Percentiles rank a stretch among this genome's conserved stretches.
These are phyloP conservation scores for Exsudoporus floridanus DNA, from an alignment of 1,284 basidiomycete genomes.

Conservation along the genomic window DNA sequence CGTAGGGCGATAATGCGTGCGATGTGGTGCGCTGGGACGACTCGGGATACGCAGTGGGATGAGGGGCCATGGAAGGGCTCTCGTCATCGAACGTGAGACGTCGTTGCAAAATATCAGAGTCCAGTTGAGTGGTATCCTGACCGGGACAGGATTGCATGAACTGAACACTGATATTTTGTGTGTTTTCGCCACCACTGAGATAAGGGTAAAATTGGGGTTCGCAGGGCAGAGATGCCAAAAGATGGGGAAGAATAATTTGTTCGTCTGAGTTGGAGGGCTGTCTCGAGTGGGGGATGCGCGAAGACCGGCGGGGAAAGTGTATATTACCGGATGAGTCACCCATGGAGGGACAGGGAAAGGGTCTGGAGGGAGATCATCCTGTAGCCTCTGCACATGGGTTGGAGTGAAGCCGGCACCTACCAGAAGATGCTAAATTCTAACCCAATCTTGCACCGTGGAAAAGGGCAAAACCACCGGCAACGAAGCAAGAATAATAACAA, in stretches of 20 bases:
- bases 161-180: slow-evolving; percentile 35
- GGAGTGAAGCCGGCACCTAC: slow-evolving; percentile 23
- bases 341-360: slow-evolving; percentile 16
- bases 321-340: slow-evolving; percentile 18
- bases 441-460: slow-evolving; percentile 34
- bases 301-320: slow-evolving; percentile 15
- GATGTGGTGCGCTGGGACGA: slow-evolving; percentile 36
- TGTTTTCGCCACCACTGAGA: slow-evolving; percentile 10
- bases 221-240: slow-evolving; percentile 17
- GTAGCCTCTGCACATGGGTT: slow-evolving; percentile 10
- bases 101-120: slow-evolving; percentile 30
- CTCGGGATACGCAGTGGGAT: slow-evolving; percentile 29
- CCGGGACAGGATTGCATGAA: slow-evolving; percentile 29
- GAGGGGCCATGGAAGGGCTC: not conserved
- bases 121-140: slow-evolving; percentile 27
- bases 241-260: slow-evolving; percentile 19
- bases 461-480: slow-evolving; percentile 19
- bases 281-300: slow-evolving; percentile 13
- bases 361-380: slow-evolving; percentile 26
- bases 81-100: slow-evolving; percentile 11
- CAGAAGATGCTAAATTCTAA: slow-evolving; percentile 13
- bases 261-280: slow-evolving; percentile 16
- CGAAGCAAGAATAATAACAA: slow-evolving; percentile 13
- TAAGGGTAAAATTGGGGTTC: slow-evolving; percentile 22
- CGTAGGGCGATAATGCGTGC: slow-evolving; percentile 17